Percentiles rank a stretch among this genome's conserved stretches.
Conservation (phyloP, 176 grass and related monocot species). For the Triticum aestivum region DNA sequence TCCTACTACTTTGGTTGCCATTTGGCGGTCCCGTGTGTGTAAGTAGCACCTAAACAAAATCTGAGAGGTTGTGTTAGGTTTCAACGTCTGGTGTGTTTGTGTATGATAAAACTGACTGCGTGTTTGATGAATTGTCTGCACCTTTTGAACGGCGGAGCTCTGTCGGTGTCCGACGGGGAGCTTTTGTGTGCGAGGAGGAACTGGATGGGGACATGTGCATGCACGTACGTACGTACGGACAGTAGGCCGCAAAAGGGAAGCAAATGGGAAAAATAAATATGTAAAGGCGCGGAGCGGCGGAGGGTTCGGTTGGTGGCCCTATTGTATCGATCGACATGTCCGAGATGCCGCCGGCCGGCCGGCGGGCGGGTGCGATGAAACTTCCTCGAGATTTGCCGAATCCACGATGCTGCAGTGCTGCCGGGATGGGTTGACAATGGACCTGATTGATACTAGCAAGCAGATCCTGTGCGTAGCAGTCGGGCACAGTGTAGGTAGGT, state of each 20-base stretch:
- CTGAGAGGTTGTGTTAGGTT: no score
- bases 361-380: background rate
- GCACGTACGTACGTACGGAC: background rate
- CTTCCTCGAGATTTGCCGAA: slow-evolving; percentile 25
- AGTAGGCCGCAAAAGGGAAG: background rate
- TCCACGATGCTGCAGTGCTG: background rate
- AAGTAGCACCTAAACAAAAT: background rate
- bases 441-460: no score
- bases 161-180: no score
- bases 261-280: background rate
- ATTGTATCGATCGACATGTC: no score
- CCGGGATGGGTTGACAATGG: no score
- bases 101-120: background rate
- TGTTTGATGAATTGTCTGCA: no score
- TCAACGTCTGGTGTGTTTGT: background rate
- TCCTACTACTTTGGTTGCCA: background rate
- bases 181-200: background rate
- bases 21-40: background rate
- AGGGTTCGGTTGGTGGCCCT: no score
- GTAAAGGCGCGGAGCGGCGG: no score
- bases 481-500: no score
- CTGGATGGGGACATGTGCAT: background rate
- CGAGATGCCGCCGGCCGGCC: background rate
- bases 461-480: no score
- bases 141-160: no score